Base-by-base conservation (phyloP, 1,284 basidiomycete genomes). In the Moesziomyces sp. region DNA sequence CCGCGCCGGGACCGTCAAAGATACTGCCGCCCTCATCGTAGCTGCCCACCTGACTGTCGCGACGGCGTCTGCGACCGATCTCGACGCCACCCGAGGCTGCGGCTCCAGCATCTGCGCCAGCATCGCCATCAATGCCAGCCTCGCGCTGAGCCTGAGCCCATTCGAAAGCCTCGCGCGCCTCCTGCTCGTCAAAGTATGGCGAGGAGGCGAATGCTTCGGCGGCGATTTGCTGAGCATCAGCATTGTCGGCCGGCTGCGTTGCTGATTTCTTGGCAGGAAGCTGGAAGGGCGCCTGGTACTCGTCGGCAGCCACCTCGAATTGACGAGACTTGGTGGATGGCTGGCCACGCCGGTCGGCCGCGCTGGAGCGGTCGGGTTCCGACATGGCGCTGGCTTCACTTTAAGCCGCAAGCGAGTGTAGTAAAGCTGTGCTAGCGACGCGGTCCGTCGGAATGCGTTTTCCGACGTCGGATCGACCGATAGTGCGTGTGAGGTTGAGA, bases 1-100 rank as follows among this genome's bases (percentile, higher is more conserved):
- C 82, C 7, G 80, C 81, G 10, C 73, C 58, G 0, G 82, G 82
- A 7, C 82, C 82, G 33, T 84, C 82, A 49, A 83, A 84, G 58
- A 84, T 78, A 48, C 76, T 78, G 21, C 66, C 78, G 10, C 33
- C 52, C 43, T 82, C 79, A 26, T 81, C 81, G 52, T 84, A 84
- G 70, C 78, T 81, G 24, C 76, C 79, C 5, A 84, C 75, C 44
- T 84, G 82, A 42, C 79, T 81, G 46, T 84, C 82, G 40, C 80
- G 50, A 14, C 80, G 61, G 4, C 67, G 57, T 35, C 81, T 61
- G 6, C 52, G 48, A 21, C 64, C 58, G 21, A 72, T 73, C 13
- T 53, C 64, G 19, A 63, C 60, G 9, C 47, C 60, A 7, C 28
- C 54, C 11, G 35, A 16, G 21, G 53, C 23, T 26, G 42, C 28